phyloP scores from a whole-genome alignment of 148 eudicot genomes.

The Rhododendron ferrugineum region DNA sequence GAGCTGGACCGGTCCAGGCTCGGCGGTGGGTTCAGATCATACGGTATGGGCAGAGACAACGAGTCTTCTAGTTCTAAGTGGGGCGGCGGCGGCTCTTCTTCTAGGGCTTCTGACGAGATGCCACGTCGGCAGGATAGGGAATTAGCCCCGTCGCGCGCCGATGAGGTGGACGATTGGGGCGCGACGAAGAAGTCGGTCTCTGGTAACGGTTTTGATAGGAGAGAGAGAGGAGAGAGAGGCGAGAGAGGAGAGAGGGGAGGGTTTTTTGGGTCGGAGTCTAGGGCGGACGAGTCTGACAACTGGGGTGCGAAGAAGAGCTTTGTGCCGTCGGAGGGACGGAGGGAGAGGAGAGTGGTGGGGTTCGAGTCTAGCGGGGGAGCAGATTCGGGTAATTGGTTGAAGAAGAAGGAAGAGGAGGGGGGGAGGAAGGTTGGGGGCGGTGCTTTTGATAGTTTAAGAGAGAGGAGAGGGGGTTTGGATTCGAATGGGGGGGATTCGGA shows the following conservation, averaged over 20 bases:
- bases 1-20: slow-evolving; percentile 57
- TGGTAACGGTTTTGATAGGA: slow-evolving; percentile 31
- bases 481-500: slow-evolving; percentile 41
- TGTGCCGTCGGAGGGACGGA: slow-evolving; percentile 39
- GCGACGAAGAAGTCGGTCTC: slow-evolving; percentile 46
- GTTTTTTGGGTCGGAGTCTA: slow-evolving; percentile 51
- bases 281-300: slow-evolving; percentile 80
- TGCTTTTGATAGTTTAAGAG: slow-evolving; percentile 45
- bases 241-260: slow-evolving; percentile 71
- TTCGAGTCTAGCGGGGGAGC: slow-evolving; percentile 49
- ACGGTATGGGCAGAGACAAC: slow-evolving; percentile 25
- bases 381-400: slow-evolving; percentile 52
- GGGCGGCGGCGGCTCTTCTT: slow-evolving; percentile 10
- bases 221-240: slow-evolving; percentile 43
- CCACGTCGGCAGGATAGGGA: slow-evolving; percentile 25
- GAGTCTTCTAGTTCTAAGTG: slow-evolving; percentile 23
- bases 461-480: slow-evolving; percentile 47
- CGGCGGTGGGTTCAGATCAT: slow-evolving; percentile 66
- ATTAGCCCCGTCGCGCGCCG: slow-evolving; percentile 63
- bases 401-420: slow-evolving; percentile 47
- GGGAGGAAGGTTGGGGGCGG: slow-evolving; percentile 34
- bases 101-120: slow-evolving; percentile 39
- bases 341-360: slow-evolving; percentile 64
- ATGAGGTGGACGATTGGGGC: slow-evolving; percentile 87
- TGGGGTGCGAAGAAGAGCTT: slow-evolving; percentile 77